These are phyloP conservation scores for Cytospora paraplurivora DNA, from an alignment of 2,329 filamentous ascomycete species.

Conservation along the genomic window DNA sequence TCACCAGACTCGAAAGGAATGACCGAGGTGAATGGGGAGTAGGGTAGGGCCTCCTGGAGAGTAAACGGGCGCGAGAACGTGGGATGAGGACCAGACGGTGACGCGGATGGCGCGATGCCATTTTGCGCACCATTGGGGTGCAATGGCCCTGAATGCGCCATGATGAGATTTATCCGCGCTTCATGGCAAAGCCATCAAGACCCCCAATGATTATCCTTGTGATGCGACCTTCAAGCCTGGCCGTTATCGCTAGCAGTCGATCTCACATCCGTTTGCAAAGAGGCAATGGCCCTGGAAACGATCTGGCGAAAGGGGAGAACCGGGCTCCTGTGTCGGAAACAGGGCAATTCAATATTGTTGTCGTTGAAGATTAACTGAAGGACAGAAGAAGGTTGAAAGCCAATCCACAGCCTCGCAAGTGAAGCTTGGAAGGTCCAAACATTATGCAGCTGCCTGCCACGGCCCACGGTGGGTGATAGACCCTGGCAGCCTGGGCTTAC, in stretches of 20 bases:
- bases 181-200: constrained; percentile 35
- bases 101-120: constrained; percentile 26
- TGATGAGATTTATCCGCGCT: constrained; percentile 34
- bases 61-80: constrained; percentile 53
- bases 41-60: constrained; percentile 77
- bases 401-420: constrained; percentile 8
- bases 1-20: constrained; percentile 76
- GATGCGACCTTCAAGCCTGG: constrained; percentile 18
- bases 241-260: constrained; percentile 7
- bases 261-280: constrained; percentile 10
- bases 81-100: constrained; percentile 24
- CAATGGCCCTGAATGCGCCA: constrained; percentile 36
- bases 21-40: constrained; percentile 78
- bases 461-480: constrained; percentile 13
- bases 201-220: background rate
- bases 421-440: constrained; percentile 20
- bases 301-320: background rate
- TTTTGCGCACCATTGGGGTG: constrained; percentile 40
- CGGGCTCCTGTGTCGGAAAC: too few species aligned
- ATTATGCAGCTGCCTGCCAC: constrained; percentile 21
- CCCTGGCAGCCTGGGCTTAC: background rate
- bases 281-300: background rate
- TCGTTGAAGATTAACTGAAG: constrained; percentile 6
- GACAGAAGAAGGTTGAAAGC: constrained; percentile 7
- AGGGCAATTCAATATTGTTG: background rate